A percentile compares a stretch with the other conserved stretches of the same genome.
These are phyloP conservation scores for Beauveria pseudobassiana DNA, from an alignment of 2,329 filamentous ascomycete species.

Conservation along the genomic window DNA sequence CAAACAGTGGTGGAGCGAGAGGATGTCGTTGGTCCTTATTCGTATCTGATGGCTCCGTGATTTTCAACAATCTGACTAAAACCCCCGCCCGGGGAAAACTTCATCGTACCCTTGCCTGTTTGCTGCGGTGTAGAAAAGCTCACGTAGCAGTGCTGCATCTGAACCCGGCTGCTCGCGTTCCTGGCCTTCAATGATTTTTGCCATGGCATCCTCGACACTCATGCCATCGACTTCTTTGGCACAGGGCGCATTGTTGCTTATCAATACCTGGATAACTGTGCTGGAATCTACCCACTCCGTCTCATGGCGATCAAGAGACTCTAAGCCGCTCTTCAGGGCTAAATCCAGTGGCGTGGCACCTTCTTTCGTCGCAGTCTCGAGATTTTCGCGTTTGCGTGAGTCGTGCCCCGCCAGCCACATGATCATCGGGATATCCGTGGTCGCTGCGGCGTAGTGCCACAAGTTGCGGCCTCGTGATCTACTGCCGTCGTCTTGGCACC, in stretches of 20 bases:
- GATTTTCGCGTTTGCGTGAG: slow-evolving; percentile 20
- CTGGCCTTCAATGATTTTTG: not conserved
- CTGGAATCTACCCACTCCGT: not conserved
- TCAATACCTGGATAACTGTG: not conserved
- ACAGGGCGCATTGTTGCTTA: slow-evolving; percentile 1
- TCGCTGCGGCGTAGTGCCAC: slow-evolving; percentile 31
- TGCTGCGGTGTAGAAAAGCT: too few species aligned
- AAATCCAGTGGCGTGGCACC: slow-evolving; percentile 25
- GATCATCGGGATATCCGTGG: slow-evolving; percentile 23
- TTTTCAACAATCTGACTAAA: too few species aligned
- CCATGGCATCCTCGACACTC: not conserved
- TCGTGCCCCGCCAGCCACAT: slow-evolving; percentile 25
- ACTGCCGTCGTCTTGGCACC: slow-evolving; percentile 21
- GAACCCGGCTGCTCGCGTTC: too few species aligned
- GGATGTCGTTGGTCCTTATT: too few species aligned
- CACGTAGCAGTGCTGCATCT: too few species aligned
- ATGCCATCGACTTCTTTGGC: not conserved
- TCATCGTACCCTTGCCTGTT: too few species aligned
- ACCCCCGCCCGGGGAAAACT: too few species aligned
- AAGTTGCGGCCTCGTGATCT: slow-evolving; percentile 26
- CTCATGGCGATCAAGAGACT: not conserved
- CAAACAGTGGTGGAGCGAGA: too few species aligned
- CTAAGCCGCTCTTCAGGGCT: slow-evolving; percentile 17
- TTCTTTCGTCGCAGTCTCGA: slow-evolving; percentile 15
- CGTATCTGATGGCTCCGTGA: too few species aligned